A percentile compares a stretch with the other conserved stretches of the same genome.
Evolutionary conservation across 306 rosid species (phyloP).

Genomic region (Castanea crenata): DNA sequence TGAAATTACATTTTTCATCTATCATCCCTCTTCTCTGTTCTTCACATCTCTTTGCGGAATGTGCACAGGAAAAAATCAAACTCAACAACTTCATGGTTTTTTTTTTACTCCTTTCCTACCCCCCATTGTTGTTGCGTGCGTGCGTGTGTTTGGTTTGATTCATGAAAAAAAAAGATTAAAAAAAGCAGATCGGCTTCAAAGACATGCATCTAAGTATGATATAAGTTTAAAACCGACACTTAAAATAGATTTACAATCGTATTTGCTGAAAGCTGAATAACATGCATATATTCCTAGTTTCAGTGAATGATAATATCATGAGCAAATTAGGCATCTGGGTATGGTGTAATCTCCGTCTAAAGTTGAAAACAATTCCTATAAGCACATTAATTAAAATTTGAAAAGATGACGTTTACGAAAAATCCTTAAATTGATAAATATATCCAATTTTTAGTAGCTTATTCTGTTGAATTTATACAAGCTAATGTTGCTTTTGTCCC

Average conservation of each 20-base stretch:
- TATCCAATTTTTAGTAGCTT: not conserved
- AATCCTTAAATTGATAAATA: not conserved
- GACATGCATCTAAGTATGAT: slow-evolving; percentile 84
- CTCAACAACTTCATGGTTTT: too few relatives aligned
- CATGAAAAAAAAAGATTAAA: too few relatives aligned
- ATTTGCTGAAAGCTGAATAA: not conserved
- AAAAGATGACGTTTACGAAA: not conserved
- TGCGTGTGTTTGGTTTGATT: too few relatives aligned
- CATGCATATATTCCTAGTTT: not conserved
- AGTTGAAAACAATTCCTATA: not conserved
- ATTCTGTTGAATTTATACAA: not conserved
- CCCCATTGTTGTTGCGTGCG: too few relatives aligned
- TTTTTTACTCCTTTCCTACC: too few relatives aligned
- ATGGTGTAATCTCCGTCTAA: too few relatives aligned
- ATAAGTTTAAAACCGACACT: not conserved
- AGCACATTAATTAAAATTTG: not conserved
- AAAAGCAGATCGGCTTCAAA: slow-evolving; percentile 73
- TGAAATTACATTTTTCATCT: too few relatives aligned
- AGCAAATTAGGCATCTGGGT: not conserved
- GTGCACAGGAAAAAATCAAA: too few relatives aligned
- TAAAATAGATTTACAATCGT: not conserved
- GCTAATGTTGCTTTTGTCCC: not conserved
- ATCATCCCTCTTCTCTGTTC: too few relatives aligned
- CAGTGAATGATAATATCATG: not conserved
- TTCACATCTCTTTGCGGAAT: too few relatives aligned